A percentile compares a stretch with the other conserved stretches of the same genome.
phyloP scores from a whole-genome alignment of 192 early-diverging fungal genomes.

The Lobosporangium transversale region DNA sequence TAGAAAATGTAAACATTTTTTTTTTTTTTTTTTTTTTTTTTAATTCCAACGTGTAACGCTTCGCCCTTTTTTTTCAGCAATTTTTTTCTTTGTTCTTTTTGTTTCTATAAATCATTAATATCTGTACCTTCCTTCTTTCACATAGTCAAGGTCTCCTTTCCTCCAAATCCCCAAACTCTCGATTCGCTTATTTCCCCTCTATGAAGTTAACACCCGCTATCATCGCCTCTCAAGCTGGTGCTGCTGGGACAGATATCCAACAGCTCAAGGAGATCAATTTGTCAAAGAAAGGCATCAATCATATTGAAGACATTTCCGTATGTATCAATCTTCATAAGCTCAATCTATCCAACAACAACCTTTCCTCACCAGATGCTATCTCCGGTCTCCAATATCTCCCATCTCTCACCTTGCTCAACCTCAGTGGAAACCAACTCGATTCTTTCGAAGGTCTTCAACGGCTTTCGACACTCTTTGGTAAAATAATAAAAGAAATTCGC shows the following conservation, averaged over 20 bases:
- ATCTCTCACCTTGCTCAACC: slow-evolving; percentile 70
- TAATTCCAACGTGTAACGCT: background rate
- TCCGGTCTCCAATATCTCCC: slow-evolving; percentile 63
- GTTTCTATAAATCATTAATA: too few species aligned
- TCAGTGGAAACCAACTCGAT: slow-evolving; percentile 71
- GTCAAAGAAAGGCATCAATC: slow-evolving; percentile 65
- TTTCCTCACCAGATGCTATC: slow-evolving; percentile 61
- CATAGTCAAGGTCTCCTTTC: too few species aligned
- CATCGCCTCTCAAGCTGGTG: slow-evolving; percentile 47
- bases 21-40: slow-evolving; percentile 26
- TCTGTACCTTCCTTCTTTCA: too few species aligned
- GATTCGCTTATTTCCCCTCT: too few species aligned
- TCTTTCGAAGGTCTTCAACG: slow-evolving; percentile 62
- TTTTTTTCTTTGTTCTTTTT: too few species aligned
- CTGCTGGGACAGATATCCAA: slow-evolving; percentile 45
- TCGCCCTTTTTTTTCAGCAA: too few species aligned
- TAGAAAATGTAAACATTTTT: slow-evolving; percentile 7
- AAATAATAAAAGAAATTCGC: background rate
- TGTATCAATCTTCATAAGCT: slow-evolving; percentile 70
- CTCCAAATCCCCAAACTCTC: too few species aligned
- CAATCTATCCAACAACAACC: slow-evolving; percentile 66
- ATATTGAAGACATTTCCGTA: slow-evolving; percentile 75
- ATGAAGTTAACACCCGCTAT: slow-evolving; percentile 64
- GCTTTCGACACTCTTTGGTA: slow-evolving; percentile 71
- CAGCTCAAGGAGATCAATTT: slow-evolving; percentile 65